These are phyloP conservation scores for Arthroderma sp. DNA, from an alignment of 2,329 filamentous ascomycete species.

Conservation along the genomic window DNA sequence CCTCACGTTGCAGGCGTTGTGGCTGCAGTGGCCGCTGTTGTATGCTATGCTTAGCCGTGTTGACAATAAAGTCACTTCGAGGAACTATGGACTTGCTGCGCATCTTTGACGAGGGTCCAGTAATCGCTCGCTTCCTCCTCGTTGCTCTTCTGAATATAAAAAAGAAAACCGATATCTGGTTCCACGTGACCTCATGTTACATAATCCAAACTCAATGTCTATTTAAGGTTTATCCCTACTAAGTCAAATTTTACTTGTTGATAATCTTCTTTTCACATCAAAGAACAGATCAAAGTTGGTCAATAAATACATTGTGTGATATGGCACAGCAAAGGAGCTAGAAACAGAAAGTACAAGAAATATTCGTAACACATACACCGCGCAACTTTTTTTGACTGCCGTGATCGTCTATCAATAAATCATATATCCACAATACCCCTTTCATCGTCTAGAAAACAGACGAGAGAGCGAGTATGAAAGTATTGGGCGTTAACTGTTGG, in stretches of 20 bases:
- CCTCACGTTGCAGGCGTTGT: neutral
- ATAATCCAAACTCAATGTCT: neutral
- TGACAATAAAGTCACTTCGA: neutral
- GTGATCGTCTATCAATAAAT: neutral
- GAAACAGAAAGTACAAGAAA: neutral
- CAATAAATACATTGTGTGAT: neutral
- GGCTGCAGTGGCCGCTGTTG: conserved; percentile 7
- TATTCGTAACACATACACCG: neutral
- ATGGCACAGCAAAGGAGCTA: neutral
- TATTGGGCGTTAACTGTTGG: neutral
- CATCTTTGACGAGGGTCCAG: neutral
- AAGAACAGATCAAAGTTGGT: neutral
- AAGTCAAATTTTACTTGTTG: neutral
- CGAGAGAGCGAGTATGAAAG: neutral
- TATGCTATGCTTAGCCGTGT: conserved; percentile 4
- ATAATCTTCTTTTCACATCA: neutral
- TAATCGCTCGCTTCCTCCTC: neutral
- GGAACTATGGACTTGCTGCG: too few species aligned
- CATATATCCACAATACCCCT: neutral
- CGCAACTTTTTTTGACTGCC: neutral
- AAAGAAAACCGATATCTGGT: neutral
- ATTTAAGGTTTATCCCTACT: neutral
- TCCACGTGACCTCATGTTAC: neutral
- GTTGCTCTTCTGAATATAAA: neutral
- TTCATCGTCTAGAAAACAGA: neutral